Evolutionary conservation across 148 eudicot species (phyloP).

Genomic region (Camellia lanceoleosa): DNA sequence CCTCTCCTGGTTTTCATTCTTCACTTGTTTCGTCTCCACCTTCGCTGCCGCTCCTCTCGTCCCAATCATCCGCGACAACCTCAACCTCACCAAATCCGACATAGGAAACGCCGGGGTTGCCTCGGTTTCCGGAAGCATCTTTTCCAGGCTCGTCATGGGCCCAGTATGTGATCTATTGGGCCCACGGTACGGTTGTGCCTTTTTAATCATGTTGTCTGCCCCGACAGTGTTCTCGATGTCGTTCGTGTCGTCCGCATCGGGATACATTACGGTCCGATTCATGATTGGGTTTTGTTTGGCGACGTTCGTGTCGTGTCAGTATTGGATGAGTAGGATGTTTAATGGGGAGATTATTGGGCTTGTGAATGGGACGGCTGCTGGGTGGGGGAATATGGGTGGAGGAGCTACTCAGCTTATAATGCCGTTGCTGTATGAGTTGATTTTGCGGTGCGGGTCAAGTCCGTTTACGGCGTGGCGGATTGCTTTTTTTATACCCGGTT

Average conservation of each 20-base stretch:
- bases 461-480: constrained; percentile 56
- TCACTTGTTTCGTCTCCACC: constrained; percentile 28
- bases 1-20: constrained; percentile 33
- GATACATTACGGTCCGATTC: constrained; percentile 36
- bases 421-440: constrained; percentile 37
- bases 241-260: constrained; percentile 13
- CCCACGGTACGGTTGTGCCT: constrained; percentile 29
- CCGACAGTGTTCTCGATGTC: constrained; percentile 24
- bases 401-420: constrained; percentile 48
- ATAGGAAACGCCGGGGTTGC: constrained; percentile 32
- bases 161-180: constrained; percentile 25
- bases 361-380: constrained; percentile 44
- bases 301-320: constrained; percentile 52
- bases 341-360: constrained; percentile 40
- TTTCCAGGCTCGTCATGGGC: constrained; percentile 29
- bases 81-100: constrained; percentile 23
- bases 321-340: constrained; percentile 56
- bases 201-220: constrained; percentile 23
- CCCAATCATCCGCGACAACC: constrained; percentile 33
- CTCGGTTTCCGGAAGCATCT: constrained; percentile 29
- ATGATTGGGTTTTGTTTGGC: constrained; percentile 56
- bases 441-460: constrained; percentile 30
- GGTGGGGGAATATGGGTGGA: constrained; percentile 63
- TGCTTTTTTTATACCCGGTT: constrained; percentile 52
- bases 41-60: constrained; percentile 33